Base-by-base conservation (phyloP, 1,284 basidiomycete genomes). In the Mixia osmundae region DNA sequence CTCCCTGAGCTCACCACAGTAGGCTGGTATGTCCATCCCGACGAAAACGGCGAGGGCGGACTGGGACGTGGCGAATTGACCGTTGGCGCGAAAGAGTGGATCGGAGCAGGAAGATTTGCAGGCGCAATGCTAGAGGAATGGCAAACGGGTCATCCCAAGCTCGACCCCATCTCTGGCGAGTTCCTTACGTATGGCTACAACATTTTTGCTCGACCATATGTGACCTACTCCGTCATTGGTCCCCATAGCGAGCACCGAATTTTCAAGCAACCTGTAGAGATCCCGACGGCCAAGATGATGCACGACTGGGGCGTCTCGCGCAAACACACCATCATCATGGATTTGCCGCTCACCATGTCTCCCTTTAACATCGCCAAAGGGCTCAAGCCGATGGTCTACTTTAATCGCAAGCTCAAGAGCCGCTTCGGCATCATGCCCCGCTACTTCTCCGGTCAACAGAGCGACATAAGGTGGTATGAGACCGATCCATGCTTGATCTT, bases 361-460 rank as follows among this genome's bases (percentile, higher is more conserved):
- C 60, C 62, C 5, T 46, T 56, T 36, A 64, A 64, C 38, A 46
- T 64, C 19, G 43, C 55, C n/a, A 45, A 44, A 4, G 59, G 59
- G 6, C n/a, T n/a, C n/a, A 50, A 54, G 34, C 60, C 62, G 2
- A 52, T 64, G 35, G 55, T 64, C 34, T 50, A 58, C 38, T 64
- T 61, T 48, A 55, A 61, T 39, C 56, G 55, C 0, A 31, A 43
- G 0, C 44, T 57, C 2, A 53, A 53, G 1, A 56, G 55, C 9
- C 56, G 62, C 15, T 62, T 64, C 35, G 57, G 61, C 26, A 47
- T 64, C 24, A 50, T 64, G 32, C 61, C 62, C 4, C 54, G 62
- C 0, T 49, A 57, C 28, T 45, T 50, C 9, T 29, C 29, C 4
- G 35, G 43, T 8, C 39, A 45, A 10, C 51, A 56, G 0, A 47